Conservation (phyloP, 169 alveolate species). For the Ichthyophthirius multifiliis region DNA sequence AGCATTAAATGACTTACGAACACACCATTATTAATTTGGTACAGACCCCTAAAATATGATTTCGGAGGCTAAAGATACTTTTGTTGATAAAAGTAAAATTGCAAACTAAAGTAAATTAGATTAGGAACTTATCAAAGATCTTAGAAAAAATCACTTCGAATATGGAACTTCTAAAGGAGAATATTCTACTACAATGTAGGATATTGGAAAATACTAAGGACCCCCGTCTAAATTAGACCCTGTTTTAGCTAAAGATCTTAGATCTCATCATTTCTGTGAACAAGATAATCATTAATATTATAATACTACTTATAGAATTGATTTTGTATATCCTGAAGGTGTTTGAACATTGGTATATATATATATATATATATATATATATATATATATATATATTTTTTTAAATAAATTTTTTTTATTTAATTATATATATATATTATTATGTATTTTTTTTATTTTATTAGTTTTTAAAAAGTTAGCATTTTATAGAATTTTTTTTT, state of each 20-base stretch:
- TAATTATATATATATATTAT: too few species aligned
- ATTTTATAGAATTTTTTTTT: too few species aligned
- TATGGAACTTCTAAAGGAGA: conserved; percentile 21
- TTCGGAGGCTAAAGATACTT: background rate
- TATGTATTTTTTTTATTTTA: too few species aligned
- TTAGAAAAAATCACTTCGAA: conserved; percentile 35
- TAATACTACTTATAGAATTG: conserved; percentile 15
- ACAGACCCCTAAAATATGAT: conserved; percentile 4
- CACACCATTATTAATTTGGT: conserved; percentile 35
- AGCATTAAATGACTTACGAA: conserved; percentile 29
- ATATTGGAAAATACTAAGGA: conserved; percentile 20
- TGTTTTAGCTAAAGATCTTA: conserved; percentile 25
- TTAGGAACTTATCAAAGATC: conserved; percentile 17
- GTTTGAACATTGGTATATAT: background rate
- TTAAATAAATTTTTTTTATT: too few species aligned
- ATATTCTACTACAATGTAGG: background rate
- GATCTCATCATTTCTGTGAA: conserved; percentile 35
- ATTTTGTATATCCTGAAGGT: background rate
- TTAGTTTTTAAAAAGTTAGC: too few species aligned
- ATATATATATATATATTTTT: too few species aligned
- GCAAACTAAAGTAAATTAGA: conserved; percentile 5
- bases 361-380: background rate
- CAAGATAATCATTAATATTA: conserved; percentile 17
- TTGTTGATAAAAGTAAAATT: background rate
- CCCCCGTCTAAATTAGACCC: conserved; percentile 24